These are phyloP conservation scores for Cercophora scortea DNA, from an alignment of 495 filamentous ascomycete species.

Conservation along the genomic window DNA sequence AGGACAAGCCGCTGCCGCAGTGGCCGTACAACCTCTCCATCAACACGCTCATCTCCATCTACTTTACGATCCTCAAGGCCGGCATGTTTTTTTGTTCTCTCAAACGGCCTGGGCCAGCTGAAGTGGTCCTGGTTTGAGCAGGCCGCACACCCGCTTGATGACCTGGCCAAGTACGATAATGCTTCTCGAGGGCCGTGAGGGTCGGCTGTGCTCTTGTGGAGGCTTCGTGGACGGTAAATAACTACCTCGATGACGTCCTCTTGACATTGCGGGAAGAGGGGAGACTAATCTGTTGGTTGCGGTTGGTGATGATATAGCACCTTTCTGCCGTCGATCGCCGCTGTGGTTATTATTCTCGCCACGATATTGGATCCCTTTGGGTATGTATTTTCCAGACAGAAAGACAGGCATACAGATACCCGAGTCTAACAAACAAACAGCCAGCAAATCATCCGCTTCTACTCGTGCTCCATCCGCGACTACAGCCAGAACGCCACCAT, in stretches of 20 bases:
- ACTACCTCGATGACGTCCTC: too few relatives aligned
- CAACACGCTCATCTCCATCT: constrained; percentile 20
- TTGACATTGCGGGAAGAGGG: too few relatives aligned
- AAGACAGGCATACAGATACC: too few relatives aligned
- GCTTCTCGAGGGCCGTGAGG: constrained; percentile 15
- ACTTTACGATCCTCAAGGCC: constrained; percentile 18
- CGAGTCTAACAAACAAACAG: too few relatives aligned
- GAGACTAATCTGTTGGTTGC: too few relatives aligned
- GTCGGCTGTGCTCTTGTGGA: constrained; percentile 10
- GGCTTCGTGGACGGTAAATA: not conserved
- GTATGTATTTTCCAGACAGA: too few relatives aligned
- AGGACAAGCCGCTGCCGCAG: constrained; percentile 15
- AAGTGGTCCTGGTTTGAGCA: constrained; percentile 25
- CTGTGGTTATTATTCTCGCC: constrained; percentile 11
- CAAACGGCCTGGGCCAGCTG: constrained; percentile 17
- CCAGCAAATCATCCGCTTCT: constrained; percentile 12
- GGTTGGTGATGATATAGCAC: not conserved
- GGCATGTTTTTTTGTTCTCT: constrained; percentile 15
- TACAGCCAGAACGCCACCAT: not conserved
- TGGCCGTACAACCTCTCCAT: constrained; percentile 22
- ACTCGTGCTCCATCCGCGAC: constrained; percentile 1
- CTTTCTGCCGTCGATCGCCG: constrained; percentile 11
- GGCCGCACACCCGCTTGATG: not conserved
- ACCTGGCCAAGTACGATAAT: constrained; percentile 12
- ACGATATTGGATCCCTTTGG: constrained; percentile 14